Base-by-base conservation (phyloP, 2,329 filamentous ascomycete species). In the Colletotrichum sp. region DNA sequence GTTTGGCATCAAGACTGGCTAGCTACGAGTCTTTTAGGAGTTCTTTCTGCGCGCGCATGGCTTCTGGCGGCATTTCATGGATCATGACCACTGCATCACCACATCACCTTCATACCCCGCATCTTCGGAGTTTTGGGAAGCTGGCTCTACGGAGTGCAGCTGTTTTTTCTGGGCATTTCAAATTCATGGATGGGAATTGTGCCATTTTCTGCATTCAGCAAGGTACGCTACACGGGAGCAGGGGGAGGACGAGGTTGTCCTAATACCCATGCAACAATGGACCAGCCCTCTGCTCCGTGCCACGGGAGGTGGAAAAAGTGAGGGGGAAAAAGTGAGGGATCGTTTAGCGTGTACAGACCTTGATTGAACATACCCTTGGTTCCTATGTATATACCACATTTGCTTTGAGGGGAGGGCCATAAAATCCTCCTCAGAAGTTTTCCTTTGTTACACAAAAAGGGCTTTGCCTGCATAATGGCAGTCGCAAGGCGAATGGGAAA, bases 1-100 rank as follows among this genome's bases (percentile, higher is more conserved):
- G 80, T 96, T 96, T 84, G 90, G 92, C 77, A 80, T 83, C 61
- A 88, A 86, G 76, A 77, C 75, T 59, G 66, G 76, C 63, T 76
- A 77, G 73, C 65, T 59, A 73, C 43, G 12, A 72, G 73, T 73
- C 73, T 73, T 73, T 69, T 64, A 63, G 64, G 61, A 61, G 32
- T 73, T 69, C 32, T 75, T 73, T 64, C 34, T 68, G 69, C 69
- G 58, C 73, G n/a, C 56, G 43, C 43, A 52, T 52, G 73, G 63
- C 63, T 64, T 73, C 69, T 73, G 73, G 69, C 73, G 69, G 70
- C 64, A 69, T 74, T 65, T 77, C 69, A 77, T 36, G 76, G 65
- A 78, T 78, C 73, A 78, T 66, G 77, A 78, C 71, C 66, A 74
- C 69, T 73, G 74, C 77, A 78, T 78, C 76, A 64, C 61, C 67